Evolutionary conservation across 192 early-diverging fungal genomes (phyloP).

Genomic region (Entomortierella lignicola): DNA sequence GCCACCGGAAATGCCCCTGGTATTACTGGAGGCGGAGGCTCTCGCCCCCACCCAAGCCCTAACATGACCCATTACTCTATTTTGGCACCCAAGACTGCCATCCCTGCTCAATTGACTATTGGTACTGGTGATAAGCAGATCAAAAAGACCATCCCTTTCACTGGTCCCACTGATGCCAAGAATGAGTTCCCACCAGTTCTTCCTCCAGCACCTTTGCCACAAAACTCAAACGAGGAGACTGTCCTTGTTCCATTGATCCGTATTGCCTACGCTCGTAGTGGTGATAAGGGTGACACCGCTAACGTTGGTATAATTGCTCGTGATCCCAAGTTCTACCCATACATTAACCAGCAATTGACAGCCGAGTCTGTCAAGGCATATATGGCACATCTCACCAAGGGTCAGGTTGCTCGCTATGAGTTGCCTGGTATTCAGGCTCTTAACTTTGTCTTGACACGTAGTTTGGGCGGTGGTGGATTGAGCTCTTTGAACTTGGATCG

Average conservation of each 20-base stretch:
- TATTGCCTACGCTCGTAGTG: slow-evolving; percentile 70
- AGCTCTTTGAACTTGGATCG: slow-evolving; percentile 70
- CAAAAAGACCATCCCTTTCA: slow-evolving; percentile 17
- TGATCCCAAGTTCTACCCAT: slow-evolving; percentile 65
- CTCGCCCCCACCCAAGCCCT: slow-evolving; percentile 66
- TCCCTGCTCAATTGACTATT: slow-evolving; percentile 55
- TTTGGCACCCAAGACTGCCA: slow-evolving; percentile 61
- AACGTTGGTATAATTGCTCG: slow-evolving; percentile 73
- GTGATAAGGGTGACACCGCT: slow-evolving; percentile 73
- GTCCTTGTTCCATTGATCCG: slow-evolving; percentile 65
- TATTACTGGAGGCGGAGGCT: slow-evolving; percentile 61
- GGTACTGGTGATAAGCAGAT: slow-evolving; percentile 44
- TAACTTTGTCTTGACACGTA: slow-evolving; percentile 74
- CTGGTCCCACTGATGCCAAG: slow-evolving; percentile 45
- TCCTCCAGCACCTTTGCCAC: slow-evolving; percentile 16
- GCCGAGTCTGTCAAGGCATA: slow-evolving; percentile 61
- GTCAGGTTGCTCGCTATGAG: slow-evolving; percentile 70
- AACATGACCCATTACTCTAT: slow-evolving; percentile 72
- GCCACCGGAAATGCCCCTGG: slow-evolving; percentile 58
- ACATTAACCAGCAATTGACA: slow-evolving; percentile 65
- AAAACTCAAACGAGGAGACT: slow-evolving; percentile 27
- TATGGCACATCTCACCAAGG: slow-evolving; percentile 70
- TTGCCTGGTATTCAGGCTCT: slow-evolving; percentile 65
- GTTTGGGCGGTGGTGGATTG: slow-evolving; percentile 71
- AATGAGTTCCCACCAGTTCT: slow-evolving; percentile 44